Evolutionary conservation across 2,329 filamentous ascomycete genomes (phyloP).

Genomic region (Metarhizium brunneum): DNA sequence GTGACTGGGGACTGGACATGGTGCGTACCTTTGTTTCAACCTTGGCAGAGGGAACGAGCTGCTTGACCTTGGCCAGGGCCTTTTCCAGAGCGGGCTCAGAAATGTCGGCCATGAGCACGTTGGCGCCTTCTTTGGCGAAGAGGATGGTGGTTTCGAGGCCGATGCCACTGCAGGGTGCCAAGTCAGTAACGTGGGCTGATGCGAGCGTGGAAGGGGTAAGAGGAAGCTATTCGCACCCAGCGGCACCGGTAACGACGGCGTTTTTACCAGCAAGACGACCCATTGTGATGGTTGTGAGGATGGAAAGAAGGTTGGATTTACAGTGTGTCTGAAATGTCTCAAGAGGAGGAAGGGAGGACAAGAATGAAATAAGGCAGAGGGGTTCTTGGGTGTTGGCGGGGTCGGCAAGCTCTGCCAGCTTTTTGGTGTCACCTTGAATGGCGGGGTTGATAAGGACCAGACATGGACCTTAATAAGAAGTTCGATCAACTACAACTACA

Average conservation of each 20-base stretch:
- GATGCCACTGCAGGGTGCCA: slow-evolving; percentile 56
- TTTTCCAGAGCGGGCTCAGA: slow-evolving; percentile 69
- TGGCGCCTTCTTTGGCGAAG: slow-evolving; percentile 81
- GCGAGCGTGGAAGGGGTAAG: neutral
- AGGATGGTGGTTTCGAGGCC: slow-evolving; percentile 87
- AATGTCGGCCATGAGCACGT: slow-evolving; percentile 78
- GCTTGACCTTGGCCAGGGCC: slow-evolving; percentile 64
- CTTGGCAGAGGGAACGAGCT: slow-evolving; percentile 53
- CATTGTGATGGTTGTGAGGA: slow-evolving; percentile 11
- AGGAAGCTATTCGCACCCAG: slow-evolving; percentile 48
- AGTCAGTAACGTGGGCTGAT: neutral
- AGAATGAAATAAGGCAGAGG: neutral
- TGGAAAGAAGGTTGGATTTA: neutral
- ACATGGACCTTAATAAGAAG: too few species aligned
- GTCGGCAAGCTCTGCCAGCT: neutral
- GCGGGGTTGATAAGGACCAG: neutral
- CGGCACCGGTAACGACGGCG: slow-evolving; percentile 72
- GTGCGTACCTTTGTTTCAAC: slow-evolving; percentile 48
- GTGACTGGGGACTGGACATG: neutral
- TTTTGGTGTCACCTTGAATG: neutral
- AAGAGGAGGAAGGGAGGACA: neutral
- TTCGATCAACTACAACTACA: too few species aligned
- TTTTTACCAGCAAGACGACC: slow-evolving; percentile 53
- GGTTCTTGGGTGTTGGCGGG: neutral
- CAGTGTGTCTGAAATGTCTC: neutral